Conservation (phyloP, 805 yeast genomes). For the Blastobotrys robertii region DNA sequence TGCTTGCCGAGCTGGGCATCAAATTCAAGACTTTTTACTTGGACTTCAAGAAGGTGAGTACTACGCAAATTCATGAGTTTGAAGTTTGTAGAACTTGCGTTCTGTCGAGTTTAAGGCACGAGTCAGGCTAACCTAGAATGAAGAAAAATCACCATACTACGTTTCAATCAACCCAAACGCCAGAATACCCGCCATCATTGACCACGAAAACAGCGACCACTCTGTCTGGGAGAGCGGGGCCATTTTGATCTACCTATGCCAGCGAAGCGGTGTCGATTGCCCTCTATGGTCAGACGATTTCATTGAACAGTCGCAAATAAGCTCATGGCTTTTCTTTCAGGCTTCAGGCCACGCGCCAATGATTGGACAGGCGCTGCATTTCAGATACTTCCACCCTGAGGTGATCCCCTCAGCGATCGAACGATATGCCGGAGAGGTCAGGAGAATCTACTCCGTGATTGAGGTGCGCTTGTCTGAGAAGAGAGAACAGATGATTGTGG, state of each 20-base stretch:
- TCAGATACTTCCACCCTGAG: constrained; percentile 79
- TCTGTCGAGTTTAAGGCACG: too few relatives aligned
- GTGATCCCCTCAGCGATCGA: constrained; percentile 84
- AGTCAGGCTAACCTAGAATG: constrained; percentile 39
- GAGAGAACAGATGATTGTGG: constrained; percentile 84
- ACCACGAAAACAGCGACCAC: constrained; percentile 70
- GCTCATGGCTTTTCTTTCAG: constrained; percentile 88
- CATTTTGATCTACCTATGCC: constrained; percentile 71
- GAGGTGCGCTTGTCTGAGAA: constrained; percentile 93
- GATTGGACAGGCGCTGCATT: constrained; percentile 95
- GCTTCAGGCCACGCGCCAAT: constrained; percentile 98
- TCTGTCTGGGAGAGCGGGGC: constrained; percentile 96
- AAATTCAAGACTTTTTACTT: constrained; percentile 72
- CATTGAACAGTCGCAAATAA: constrained; percentile 73
- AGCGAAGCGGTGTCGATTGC: constrained; percentile 49
- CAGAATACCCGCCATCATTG: constrained; percentile 88
- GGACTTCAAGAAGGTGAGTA: constrained; percentile 50
- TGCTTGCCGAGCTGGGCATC: constrained; percentile 71
- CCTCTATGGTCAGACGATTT: constrained; percentile 72
- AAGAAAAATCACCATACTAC: constrained; percentile 88
- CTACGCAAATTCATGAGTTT: too few relatives aligned
- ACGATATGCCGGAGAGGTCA: constrained; percentile 82
- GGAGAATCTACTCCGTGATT: constrained; percentile 86
- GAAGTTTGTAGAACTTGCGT: too few relatives aligned
- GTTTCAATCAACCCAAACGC: constrained; percentile 94